Percentiles rank a stretch among this genome's conserved stretches.
These are phyloP conservation scores for Stemphylium lycopersici DNA, from an alignment of 2,329 filamentous ascomycete species.

Conservation along the genomic window DNA sequence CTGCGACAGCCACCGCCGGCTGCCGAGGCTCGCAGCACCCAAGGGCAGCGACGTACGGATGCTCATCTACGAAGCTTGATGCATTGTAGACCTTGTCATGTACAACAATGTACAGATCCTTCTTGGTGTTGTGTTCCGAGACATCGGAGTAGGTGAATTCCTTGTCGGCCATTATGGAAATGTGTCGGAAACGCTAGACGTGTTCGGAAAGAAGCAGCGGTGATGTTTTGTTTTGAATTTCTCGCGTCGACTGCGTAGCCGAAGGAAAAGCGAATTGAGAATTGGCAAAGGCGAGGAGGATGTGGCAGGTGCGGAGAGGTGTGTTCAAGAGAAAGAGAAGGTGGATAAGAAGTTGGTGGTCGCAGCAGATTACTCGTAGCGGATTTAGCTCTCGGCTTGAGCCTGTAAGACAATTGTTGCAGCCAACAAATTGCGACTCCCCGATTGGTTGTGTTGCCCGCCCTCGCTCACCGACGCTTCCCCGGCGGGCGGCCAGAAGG, in stretches of 20 bases:
- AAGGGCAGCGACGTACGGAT: slow-evolving; percentile 69
- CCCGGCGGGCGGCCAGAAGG: slow-evolving; percentile 12
- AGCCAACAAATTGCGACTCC: slow-evolving; percentile 19
- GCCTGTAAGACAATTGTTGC: slow-evolving; percentile 5
- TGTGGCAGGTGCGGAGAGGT: slow-evolving; percentile 10
- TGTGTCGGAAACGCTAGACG: slow-evolving; percentile 6
- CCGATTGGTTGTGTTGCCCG: slow-evolving; percentile 22
- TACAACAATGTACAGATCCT: slow-evolving; percentile 88
- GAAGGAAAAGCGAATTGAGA: background rate
- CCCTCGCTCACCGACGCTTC: slow-evolving; percentile 12
- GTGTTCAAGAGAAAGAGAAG: slow-evolving; percentile 4
- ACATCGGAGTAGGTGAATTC: slow-evolving; percentile 51
- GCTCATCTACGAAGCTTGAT: slow-evolving; percentile 92
- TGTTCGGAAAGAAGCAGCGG: background rate
- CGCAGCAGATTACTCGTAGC: slow-evolving; percentile 11
- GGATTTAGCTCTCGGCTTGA: slow-evolving; percentile 17
- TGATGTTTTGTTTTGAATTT: background rate
- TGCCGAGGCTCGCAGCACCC: background rate
- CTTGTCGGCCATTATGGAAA: slow-evolving; percentile 45
- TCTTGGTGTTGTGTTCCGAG: slow-evolving; percentile 66
- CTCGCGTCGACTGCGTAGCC: slow-evolving; percentile 1
- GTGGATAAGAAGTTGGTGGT: slow-evolving; percentile 19
- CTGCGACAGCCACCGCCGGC: background rate
- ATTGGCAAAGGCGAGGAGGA: background rate
- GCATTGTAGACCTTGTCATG: slow-evolving; percentile 97